Conservation (phyloP, 2,329 filamentous ascomycete genomes). For the Penicillium sp. region DNA sequence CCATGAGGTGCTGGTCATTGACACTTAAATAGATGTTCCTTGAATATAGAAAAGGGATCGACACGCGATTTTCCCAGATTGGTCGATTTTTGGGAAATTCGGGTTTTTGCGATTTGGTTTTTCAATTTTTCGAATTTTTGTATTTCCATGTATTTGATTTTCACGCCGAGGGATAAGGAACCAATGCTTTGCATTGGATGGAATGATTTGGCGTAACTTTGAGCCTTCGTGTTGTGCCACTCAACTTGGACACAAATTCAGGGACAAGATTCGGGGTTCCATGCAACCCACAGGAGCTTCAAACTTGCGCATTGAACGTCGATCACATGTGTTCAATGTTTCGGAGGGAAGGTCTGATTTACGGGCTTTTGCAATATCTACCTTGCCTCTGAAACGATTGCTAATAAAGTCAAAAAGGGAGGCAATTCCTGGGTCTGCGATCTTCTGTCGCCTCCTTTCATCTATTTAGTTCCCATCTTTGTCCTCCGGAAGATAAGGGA, state of each 20-base stretch:
- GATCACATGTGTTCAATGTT: constrained; percentile 19
- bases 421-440: neutral
- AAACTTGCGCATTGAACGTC: constrained; percentile 1
- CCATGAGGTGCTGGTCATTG: neutral
- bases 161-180: neutral
- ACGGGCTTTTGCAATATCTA: neutral
- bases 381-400: neutral
- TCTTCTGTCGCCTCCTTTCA: neutral
- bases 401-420: neutral
- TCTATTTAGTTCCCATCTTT: constrained; percentile 1
- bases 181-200: constrained; percentile 3
- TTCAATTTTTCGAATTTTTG: neutral
- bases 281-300: constrained; percentile 18
- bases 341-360: constrained; percentile 7
- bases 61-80: neutral
- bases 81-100: neutral
- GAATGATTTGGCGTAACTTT: constrained; percentile 13
- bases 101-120: neutral
- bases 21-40: neutral
- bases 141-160: neutral
- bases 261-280: constrained; percentile 8
- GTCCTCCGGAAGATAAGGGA: neutral
- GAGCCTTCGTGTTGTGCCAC: constrained; percentile 7
- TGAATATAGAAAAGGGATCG: neutral
- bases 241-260: constrained; percentile 17